Evolutionary conservation across 768 basidiomycete species (phyloP), one percentile per base, ranked within the genome.

Genomic region (Lentinula sp.): DNA sequence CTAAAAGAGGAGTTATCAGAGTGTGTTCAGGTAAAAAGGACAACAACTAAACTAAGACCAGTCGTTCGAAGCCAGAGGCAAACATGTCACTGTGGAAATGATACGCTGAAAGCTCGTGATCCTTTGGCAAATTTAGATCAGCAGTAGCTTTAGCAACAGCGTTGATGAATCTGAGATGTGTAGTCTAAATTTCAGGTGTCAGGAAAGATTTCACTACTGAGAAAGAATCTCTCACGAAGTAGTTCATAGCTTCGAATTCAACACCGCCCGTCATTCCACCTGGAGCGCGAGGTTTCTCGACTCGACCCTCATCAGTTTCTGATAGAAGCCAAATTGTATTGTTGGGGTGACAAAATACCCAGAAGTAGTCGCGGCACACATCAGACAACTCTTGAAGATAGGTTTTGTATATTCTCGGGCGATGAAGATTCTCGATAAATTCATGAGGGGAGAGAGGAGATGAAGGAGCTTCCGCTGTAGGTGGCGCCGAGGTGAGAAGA

Each of bases 251-350:
- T 75, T 99, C 97, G 69, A 88, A 95, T 69, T 99, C 97, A 11
- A 99, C 97, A 5, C 97, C 97, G 5, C 96, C 97, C 0, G 97
- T 98, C 87, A 98, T 98, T 15, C 97, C 96, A 5, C 95, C 93
- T 2, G 97, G 97, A 11, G 97, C 96, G 60, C 90, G 81, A 13
- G 94, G 94, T 68, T 87, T 90, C 74, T 97, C 95, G 4, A 93
- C 93, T 62, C 84, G 83, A 2, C 76, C 82, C 69, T 93, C 89
- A 69, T 98, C 93, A 2, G 91, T 88, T 66, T 96, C 89, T 7
- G 80, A 72, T 18, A 97, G 75, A 18, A 86, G 78, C 96, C 96
- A 98, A 55, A 98, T 86, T 0, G 87, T 86, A 66, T 98, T 99
- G 70, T 88, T 89, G 2, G 90, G 89, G 70, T 99, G 97, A 70